A percentile compares a stretch with the other conserved stretches of the same genome.
These are phyloP conservation scores for Raffaelea ambrosiae DNA, from an alignment of 2,329 filamentous ascomycete genomes.

Conservation along the genomic window DNA sequence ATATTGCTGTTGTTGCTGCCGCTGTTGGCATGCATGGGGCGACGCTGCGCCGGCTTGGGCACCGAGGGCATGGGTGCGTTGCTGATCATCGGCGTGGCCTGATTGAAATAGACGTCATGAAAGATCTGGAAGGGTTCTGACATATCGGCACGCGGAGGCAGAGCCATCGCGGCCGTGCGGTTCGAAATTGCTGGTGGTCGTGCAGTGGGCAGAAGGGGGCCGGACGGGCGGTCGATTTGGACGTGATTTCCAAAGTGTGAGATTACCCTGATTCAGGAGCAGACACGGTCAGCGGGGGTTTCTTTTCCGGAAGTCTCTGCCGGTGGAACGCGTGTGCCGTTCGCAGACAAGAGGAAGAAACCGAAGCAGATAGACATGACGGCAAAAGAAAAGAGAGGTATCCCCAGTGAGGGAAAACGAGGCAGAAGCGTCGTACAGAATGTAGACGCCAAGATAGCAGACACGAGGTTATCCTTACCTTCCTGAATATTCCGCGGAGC, in stretches of 20 bases:
- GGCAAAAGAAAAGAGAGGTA: too few species aligned
- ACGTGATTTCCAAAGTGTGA: too few species aligned
- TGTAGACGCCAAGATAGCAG: not conserved
- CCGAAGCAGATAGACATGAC: too few species aligned
- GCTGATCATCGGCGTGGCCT: constrained; percentile 40
- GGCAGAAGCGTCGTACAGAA: not conserved
- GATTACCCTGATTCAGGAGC: too few species aligned
- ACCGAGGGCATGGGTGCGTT: constrained; percentile 48
- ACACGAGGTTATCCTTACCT: not conserved
- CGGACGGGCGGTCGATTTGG: too few species aligned
- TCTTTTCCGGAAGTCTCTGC: not conserved
- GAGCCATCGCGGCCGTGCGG: constrained; percentile 41
- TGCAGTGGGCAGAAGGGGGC: not conserved
- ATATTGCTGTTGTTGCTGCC: constrained; percentile 51
- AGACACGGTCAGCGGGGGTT: not conserved
- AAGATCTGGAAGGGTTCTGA: constrained; percentile 43
- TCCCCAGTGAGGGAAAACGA: too few species aligned
- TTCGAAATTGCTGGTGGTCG: not conserved
- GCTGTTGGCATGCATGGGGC: constrained; percentile 21
- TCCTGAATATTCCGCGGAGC: too few species aligned
- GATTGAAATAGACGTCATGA: constrained; percentile 40
- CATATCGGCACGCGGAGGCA: constrained; percentile 37
- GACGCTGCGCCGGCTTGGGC: constrained; percentile 37
- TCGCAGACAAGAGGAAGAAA: too few species aligned
- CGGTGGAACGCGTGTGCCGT: not conserved